Conservation (phyloP, 768 basidiomycete species). For the Psilocybe subaeruginosa region DNA sequence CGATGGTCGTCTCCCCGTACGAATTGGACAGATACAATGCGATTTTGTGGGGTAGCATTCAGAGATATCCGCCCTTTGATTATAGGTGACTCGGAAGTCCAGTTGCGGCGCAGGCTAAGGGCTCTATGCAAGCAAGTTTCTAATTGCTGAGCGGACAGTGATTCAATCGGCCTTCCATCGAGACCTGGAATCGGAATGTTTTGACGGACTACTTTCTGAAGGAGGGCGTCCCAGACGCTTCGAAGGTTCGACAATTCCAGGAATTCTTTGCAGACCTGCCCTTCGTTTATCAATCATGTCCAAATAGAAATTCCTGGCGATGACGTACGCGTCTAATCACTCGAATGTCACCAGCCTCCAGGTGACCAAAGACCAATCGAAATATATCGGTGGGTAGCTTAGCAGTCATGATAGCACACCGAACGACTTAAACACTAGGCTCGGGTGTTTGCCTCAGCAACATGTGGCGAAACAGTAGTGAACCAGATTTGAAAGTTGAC, state of each 20-base stretch:
- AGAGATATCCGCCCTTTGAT: conserved; percentile 13
- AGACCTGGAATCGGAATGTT: conserved; percentile 53
- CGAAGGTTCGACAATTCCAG: conserved; percentile 45
- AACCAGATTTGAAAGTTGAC: neutral
- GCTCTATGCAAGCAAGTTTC: conserved; percentile 44
- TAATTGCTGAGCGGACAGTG: conserved; percentile 44
- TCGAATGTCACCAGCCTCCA: conserved; percentile 44
- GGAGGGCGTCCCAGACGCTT: conserved; percentile 51
- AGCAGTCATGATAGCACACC: conserved; percentile 12
- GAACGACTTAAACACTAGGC: neutral
- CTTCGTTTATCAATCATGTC: neutral
- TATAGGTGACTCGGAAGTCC: conserved; percentile 40
- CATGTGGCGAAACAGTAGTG: neutral
- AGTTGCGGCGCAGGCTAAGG: conserved; percentile 47
- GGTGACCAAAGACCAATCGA: conserved; percentile 42
- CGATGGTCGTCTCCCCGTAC: conserved; percentile 42
- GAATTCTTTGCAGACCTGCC: conserved; percentile 51
- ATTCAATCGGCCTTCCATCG: conserved; percentile 28
- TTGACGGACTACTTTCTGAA: conserved; percentile 40
- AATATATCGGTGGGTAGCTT: conserved; percentile 53
- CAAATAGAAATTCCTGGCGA: neutral
- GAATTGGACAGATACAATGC: conserved; percentile 49
- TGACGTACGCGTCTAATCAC: conserved; percentile 50
- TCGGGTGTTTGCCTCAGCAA: neutral
- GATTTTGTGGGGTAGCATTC: conserved; percentile 26